Percentiles rank a stretch among this genome's conserved stretches.
phyloP scores from a whole-genome alignment of 2,329 filamentous ascomycete genomes.

The Botryotinia calthae region DNA sequence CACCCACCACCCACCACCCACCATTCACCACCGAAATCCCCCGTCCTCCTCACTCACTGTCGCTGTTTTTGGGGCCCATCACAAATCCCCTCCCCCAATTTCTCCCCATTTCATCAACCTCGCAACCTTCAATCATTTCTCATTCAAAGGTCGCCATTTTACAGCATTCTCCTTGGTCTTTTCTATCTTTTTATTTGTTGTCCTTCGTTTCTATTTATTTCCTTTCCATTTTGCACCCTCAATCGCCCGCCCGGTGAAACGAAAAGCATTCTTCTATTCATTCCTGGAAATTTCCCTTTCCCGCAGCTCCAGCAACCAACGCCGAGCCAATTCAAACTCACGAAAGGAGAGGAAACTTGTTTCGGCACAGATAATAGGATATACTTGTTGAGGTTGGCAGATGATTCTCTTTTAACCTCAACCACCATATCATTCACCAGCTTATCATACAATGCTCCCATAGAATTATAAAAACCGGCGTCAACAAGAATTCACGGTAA shows the following conservation, averaged over 20 bases:
- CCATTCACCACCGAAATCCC: background rate
- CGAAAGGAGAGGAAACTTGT: background rate
- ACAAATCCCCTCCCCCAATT: slow-evolving; percentile 1
- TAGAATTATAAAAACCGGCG: slow-evolving; percentile 3
- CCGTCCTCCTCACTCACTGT: background rate
- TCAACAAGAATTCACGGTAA: slow-evolving; percentile 33
- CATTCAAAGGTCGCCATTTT: background rate
- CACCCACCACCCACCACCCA: no score
- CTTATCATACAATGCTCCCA: slow-evolving; percentile 12
- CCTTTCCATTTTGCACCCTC: background rate
- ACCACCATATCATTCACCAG: background rate
- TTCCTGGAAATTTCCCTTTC: slow-evolving; percentile 17
- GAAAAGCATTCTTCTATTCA: slow-evolving; percentile 20
- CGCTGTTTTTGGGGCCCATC: background rate
- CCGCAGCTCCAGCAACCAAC: slow-evolving; percentile 15
- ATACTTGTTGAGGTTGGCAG: slow-evolving; percentile 22
- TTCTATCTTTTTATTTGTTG: background rate
- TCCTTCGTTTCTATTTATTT: background rate
- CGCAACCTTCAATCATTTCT: background rate
- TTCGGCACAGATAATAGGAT: slow-evolving; percentile 10
- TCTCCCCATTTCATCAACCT: slow-evolving; percentile 1
- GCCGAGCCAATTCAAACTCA: background rate
- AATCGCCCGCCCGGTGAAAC: slow-evolving; percentile 12
- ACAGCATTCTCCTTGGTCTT: slow-evolving; percentile 18
- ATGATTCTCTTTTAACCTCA: background rate